These are phyloP conservation scores for Cystobasidium sp. DNA, from an alignment of 1,284 basidiomycete species.

Conservation along the genomic window DNA sequence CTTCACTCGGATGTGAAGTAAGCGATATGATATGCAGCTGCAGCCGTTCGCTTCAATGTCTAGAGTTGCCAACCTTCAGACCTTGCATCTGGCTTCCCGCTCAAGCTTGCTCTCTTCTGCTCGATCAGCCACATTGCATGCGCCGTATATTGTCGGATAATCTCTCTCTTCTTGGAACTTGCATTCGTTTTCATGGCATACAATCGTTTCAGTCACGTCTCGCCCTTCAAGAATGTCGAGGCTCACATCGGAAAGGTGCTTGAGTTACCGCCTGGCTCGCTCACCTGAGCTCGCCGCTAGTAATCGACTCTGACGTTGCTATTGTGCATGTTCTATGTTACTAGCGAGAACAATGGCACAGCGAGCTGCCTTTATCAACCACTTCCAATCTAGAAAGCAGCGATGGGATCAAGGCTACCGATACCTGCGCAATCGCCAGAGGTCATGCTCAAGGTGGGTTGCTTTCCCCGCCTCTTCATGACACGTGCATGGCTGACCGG, in stretches of 20 bases:
- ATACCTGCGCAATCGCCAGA: slow-evolving; percentile 47
- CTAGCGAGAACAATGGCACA: slow-evolving; percentile 50
- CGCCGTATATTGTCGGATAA: no score
- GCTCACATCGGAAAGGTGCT: slow-evolving; percentile 48
- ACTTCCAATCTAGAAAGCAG: slow-evolving; percentile 39
- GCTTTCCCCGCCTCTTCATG: background rate
- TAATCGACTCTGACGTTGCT: background rate
- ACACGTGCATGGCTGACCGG: slow-evolving; percentile 2
- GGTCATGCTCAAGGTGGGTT: slow-evolving; percentile 46
- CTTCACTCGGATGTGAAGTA: no score
- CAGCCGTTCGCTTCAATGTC: no score
- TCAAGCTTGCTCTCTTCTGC: no score
- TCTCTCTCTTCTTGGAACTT: no score
- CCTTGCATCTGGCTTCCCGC: no score
- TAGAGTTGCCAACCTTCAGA: no score
- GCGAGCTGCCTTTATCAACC: slow-evolving; percentile 48
- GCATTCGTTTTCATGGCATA: background rate
- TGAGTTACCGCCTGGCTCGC: background rate
- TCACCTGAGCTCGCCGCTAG: background rate
- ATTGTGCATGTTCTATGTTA: background rate
- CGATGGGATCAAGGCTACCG: slow-evolving; percentile 44
- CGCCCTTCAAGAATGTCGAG: slow-evolving; percentile 51
- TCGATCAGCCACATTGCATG: no score
- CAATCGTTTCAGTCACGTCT: slow-evolving; percentile 34
- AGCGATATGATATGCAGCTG: no score